Base-by-base conservation (phyloP, 1,284 basidiomycete genomes). In the Fomitopsis palustris region DNA sequence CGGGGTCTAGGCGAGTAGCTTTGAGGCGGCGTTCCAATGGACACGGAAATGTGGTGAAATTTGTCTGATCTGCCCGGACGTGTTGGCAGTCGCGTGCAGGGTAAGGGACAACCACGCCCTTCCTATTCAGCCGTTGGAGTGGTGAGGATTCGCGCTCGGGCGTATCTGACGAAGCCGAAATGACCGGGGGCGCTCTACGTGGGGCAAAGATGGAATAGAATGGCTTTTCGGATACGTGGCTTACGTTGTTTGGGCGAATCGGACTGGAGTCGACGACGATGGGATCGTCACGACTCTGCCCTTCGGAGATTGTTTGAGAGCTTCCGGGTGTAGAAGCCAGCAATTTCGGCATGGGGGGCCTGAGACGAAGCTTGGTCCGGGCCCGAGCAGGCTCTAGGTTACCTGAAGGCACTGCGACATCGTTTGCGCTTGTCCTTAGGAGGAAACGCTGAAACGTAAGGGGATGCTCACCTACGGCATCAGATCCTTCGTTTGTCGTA, bases 31-130 rank as follows among this genome's bases (percentile, higher is more conserved):
- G 58, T 25, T 33, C 47, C 25, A 62, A 43, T 17, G 54, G 38
- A 29, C 19, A 45, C 37, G 19, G 21, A 55, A 49, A 25, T 37
- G 54, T 42, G 41, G 29, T 31, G 53, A 68, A 69, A 1, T 55
- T 33, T 56, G 69, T 77, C 67, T 86, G 85, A 21, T 74, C 70
- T 39, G 85, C 87, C 64, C 79, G 81, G 61, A 88, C 78, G 71
- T 91, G 89, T 65, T 89, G 88, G n/a, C 72, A 76, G 27, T 75
- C 74, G 54, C 64, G 65, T 63, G 75, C 72, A 37, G 89, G 88
- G 65, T 81, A 81, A 10, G 83, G 81, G 1, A 75, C 75, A 23
- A 21, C 12, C 9, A 47, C 25, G 14, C 43, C 43, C 33, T n/a
- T 43, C 27, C 25, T 37, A 17, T 33, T 47, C 4, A 35, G 29